These are phyloP conservation scores for Sphenostylis stenocarpa DNA, from an alignment of 306 rosid species.

Conservation along the genomic window DNA sequence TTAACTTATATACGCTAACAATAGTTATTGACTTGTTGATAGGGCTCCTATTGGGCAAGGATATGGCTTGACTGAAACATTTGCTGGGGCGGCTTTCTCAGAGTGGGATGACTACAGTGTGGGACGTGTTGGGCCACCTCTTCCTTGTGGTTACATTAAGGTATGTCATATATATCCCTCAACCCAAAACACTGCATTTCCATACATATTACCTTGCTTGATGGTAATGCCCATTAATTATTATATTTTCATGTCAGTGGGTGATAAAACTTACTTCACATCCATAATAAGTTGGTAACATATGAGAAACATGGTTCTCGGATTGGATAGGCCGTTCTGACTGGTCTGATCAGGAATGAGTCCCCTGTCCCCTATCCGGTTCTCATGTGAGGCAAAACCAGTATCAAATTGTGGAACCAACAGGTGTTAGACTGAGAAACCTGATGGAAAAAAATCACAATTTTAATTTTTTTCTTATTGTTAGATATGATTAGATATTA, in stretches of 20 bases:
- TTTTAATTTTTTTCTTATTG: too few relatives aligned
- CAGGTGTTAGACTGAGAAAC: too few relatives aligned
- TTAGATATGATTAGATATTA: too few relatives aligned
- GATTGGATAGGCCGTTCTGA: too few relatives aligned
- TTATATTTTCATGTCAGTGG: constrained; percentile 5
- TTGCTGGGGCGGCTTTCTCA: constrained; percentile 93
- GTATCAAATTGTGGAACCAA: too few relatives aligned
- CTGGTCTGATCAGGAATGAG: too few relatives aligned
- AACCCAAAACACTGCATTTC: not conserved
- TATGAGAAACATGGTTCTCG: not conserved
- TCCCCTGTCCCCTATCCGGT: too few relatives aligned
- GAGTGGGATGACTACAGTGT: constrained; percentile 80
- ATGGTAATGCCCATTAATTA: not conserved
- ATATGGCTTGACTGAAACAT: constrained; percentile 96
- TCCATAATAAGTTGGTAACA: not conserved
- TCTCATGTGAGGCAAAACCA: too few relatives aligned
- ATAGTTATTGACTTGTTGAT: constrained; percentile 22
- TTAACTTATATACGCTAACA: too few relatives aligned
- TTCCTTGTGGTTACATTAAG: constrained; percentile 80
- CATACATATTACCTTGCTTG: constrained; percentile 10
- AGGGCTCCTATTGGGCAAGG: constrained; percentile 97
- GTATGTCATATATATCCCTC: constrained; percentile 35
- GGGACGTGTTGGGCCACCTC: constrained; percentile 98
- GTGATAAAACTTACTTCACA: not conserved
- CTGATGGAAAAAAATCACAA: too few relatives aligned